phyloP scores from a whole-genome alignment of 1,139 yeast species.

The Hemisphaericaspora subhashii region DNA sequence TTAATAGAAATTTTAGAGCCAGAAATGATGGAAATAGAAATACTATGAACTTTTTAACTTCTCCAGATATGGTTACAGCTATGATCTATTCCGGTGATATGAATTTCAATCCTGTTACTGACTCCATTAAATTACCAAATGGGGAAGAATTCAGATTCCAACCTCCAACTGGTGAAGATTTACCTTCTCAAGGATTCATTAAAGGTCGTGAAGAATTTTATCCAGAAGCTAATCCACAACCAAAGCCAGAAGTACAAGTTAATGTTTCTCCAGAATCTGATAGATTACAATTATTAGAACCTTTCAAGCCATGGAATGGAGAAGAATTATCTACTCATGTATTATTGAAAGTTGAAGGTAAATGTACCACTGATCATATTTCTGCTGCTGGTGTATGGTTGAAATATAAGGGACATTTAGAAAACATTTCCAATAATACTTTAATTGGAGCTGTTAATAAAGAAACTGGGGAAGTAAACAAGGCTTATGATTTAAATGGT shows the following conservation, averaged over 20 bases:
- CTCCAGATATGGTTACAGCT: constrained; percentile 96
- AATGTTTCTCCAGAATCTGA: constrained; percentile 74
- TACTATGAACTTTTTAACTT: constrained; percentile 94
- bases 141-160: constrained; percentile 74
- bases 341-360: constrained; percentile 89
- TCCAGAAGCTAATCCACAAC: constrained; percentile 78
- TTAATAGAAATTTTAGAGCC: constrained; percentile 95
- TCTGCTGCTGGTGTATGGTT: constrained; percentile 99
- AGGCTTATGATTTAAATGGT: constrained; percentile 86
- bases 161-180: constrained; percentile 80
- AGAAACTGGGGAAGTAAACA: constrained; percentile 94
- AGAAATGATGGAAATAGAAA: constrained; percentile 97
- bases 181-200: constrained; percentile 79
- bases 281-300: constrained; percentile 78
- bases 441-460: constrained; percentile 95
- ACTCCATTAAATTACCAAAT: constrained; percentile 60
- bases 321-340: constrained; percentile 76
- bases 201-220: constrained; percentile 81
- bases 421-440: constrained; percentile 92
- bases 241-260: constrained; percentile 67
- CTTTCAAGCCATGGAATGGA: constrained; percentile 84
- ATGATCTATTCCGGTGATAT: constrained; percentile 92
- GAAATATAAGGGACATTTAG: constrained; percentile 96
- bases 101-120: constrained; percentile 84
- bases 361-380: constrained; percentile 97